Percentiles rank a stretch among this genome's conserved stretches.
Evolutionary conservation across 805 yeast genomes (phyloP).

Genomic region (Pichia phayaonensis): DNA sequence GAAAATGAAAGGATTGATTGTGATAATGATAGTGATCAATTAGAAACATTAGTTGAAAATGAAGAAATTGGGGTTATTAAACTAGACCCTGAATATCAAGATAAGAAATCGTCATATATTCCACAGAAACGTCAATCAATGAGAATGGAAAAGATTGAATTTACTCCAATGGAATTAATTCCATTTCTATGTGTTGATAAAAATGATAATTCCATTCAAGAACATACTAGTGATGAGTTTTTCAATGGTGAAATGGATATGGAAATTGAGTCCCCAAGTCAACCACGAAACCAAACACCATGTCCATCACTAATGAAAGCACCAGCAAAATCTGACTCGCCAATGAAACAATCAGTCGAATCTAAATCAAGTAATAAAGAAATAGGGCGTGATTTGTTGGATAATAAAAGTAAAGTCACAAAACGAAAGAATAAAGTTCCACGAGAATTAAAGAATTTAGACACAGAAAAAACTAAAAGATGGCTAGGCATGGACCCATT

Average conservation of each 20-base stretch:
- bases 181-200: slow-evolving; percentile 1
- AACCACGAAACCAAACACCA: background rate
- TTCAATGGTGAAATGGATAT: background rate
- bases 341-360: background rate
- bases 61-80: slow-evolving; percentile 3
- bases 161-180: background rate
- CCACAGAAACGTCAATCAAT: slow-evolving; percentile 7
- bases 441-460: slow-evolving; percentile 35
- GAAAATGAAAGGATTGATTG: background rate
- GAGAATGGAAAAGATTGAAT: slow-evolving; percentile 11
- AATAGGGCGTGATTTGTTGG: background rate
- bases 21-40: background rate
- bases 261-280: background rate
- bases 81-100: slow-evolving; percentile 22
- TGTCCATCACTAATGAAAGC: background rate
- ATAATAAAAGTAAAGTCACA: slow-evolving; percentile 16
- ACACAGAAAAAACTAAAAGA: slow-evolving; percentile 17
- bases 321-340: too few species aligned
- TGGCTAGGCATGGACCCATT: slow-evolving; percentile 11
- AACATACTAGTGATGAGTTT: background rate
- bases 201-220: background rate
- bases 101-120: slow-evolving; percentile 4
- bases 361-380: background rate
- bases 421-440: slow-evolving; percentile 14
- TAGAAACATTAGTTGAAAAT: slow-evolving; percentile 9